phyloP scores from a whole-genome alignment of 441 rosid genomes.

The Theobroma grandiflorum region DNA sequence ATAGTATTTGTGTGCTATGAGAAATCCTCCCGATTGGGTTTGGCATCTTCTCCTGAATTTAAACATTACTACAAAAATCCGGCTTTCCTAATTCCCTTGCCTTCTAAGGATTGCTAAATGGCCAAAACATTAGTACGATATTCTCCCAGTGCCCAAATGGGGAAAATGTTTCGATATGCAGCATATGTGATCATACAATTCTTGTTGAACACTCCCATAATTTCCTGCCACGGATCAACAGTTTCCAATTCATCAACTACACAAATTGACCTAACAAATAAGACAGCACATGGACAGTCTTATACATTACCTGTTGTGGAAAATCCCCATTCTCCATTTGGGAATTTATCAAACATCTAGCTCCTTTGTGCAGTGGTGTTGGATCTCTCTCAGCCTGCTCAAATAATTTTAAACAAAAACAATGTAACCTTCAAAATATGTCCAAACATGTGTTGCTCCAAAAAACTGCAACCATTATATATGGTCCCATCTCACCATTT shows the following conservation, averaged over 20 bases:
- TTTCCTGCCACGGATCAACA: constrained; percentile 38
- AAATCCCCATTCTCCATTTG: constrained; percentile 72
- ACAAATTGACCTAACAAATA: too few species aligned
- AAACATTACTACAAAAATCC: too few species aligned
- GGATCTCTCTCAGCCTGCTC: constrained; percentile 63
- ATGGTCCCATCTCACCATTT: background rate
- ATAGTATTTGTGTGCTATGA: too few species aligned
- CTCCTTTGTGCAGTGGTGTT: constrained; percentile 58
- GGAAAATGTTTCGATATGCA: constrained; percentile 50
- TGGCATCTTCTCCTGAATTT: too few species aligned
- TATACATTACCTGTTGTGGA: constrained; percentile 56
- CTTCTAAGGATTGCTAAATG: too few species aligned
- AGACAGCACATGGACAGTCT: background rate
- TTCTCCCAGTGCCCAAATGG: constrained; percentile 61
- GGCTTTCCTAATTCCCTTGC: too few species aligned
- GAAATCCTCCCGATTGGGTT: too few species aligned
- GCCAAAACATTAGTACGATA: constrained; percentile 29
- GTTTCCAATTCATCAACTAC: too few species aligned
- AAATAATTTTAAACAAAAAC: constrained; percentile 19
- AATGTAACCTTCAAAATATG: background rate
- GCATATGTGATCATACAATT: constrained; percentile 57
- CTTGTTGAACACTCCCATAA: constrained; percentile 60
- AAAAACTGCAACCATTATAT: background rate
- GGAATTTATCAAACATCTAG: constrained; percentile 58
- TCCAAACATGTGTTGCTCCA: background rate